A percentile compares a stretch with the other conserved stretches of the same genome.
These are phyloP conservation scores for Dipodascopsis tothii DNA, from an alignment of 805 yeast genomes.

Conservation along the genomic window DNA sequence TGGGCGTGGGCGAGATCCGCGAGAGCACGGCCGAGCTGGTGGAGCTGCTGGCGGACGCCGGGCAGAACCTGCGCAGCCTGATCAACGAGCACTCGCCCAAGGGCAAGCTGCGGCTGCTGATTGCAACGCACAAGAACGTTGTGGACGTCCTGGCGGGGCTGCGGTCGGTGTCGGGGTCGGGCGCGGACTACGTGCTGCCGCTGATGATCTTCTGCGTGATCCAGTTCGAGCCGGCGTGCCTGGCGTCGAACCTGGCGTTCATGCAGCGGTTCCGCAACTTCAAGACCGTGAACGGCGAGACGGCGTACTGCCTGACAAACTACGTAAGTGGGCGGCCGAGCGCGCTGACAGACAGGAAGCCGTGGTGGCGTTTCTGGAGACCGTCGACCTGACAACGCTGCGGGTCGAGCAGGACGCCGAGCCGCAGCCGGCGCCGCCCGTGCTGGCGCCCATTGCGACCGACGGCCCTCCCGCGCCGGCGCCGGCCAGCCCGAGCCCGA, in stretches of 20 bases:
- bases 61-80: slow-evolving; percentile 22
- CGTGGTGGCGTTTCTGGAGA: slow-evolving; percentile 34
- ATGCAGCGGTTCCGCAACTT: slow-evolving; percentile 36
- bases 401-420: slow-evolving; percentile 27
- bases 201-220: slow-evolving; percentile 33
- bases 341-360: slow-evolving; percentile 30
- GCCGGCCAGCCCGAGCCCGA: neutral
- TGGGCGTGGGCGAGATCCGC: slow-evolving; percentile 27
- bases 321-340: slow-evolving; percentile 18
- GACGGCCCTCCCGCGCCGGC: neutral
- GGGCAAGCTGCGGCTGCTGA: slow-evolving; percentile 31
- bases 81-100: slow-evolving; percentile 30
- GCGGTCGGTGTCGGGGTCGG: slow-evolving; percentile 11
- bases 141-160: slow-evolving; percentile 24
- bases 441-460: neutral
- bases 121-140: slow-evolving; percentile 33
- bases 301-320: slow-evolving; percentile 38
- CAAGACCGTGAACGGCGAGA: slow-evolving; percentile 32
- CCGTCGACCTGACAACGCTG: slow-evolving; percentile 30
- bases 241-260: slow-evolving; percentile 34
- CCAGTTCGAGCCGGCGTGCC: slow-evolving; percentile 28
- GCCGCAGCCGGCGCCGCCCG: slow-evolving; percentile 14
- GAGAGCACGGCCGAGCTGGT: neutral
- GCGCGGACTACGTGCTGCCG: slow-evolving; percentile 37
- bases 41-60: slow-evolving; percentile 2